Base-by-base conservation (phyloP, 495 filamentous ascomycete species). In the Xylaria palmicola region DNA sequence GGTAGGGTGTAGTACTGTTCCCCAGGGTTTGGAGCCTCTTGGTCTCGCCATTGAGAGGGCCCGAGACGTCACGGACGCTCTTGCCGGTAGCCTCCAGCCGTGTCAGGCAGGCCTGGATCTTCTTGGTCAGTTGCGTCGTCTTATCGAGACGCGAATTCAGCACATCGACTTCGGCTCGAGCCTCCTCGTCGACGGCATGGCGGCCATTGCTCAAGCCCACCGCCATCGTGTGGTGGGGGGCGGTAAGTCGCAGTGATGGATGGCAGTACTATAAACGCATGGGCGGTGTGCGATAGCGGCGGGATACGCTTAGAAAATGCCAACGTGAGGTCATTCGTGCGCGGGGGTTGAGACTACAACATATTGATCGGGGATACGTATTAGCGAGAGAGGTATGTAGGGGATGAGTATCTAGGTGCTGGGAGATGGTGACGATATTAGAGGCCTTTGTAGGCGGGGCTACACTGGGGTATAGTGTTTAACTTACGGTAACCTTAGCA, bases 21-120 rank as follows among this genome's bases (percentile, higher is more conserved):
- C 90, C 92, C 39, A 92, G 85, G 22, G 85, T 83, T 71, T 97
- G 95, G 5, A 97, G 83, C 37, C 84, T 87, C 73, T 91, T 89
- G 1, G 95, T 98, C 70, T 96, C 95, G 67, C 90, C 92, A 72
- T 92, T 92, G 27, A 98, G 88, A 8, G 95, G 95, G 1, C 92
- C 91, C 48, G 96, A 91, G 9, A 95, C 91, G 61, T 96, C 88
- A 60, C 93, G 88, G 15, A 98, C 92, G 49, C 87, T 91, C 70
- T 91, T 90, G 19, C 92, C 94, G 49, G 89, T 92, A 30, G 87
- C 86, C 63, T 97, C 91, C 12, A 99, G 77, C 65, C 93, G 85
- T 30, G 86, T 86, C 53, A 97, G 81, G 27, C 92, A 95, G 19
- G 90, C 87, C 72, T 92, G 86, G 63, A 99, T 97, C 79, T 95